Percentiles rank a stretch among this genome's conserved stretches.
Evolutionary conservation across 1,284 basidiomycete genomes (phyloP).

Genomic region (Trametes versicolor): DNA sequence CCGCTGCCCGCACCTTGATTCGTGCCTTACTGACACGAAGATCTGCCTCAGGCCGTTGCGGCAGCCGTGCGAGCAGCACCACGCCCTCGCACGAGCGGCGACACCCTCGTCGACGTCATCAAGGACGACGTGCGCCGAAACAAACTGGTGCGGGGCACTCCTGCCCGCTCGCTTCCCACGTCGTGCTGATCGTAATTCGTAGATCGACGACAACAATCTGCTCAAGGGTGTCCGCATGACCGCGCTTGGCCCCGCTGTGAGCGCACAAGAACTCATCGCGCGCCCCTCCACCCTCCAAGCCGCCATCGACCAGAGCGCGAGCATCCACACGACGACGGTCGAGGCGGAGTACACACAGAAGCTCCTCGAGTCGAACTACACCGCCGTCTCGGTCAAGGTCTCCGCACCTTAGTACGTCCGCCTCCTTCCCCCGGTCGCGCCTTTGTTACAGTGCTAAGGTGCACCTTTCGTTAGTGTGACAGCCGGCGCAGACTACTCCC

Average conservation of each 20-base stretch:
- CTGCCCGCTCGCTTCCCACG: neutral
- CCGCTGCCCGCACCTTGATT: neutral
- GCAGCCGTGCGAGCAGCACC: neutral
- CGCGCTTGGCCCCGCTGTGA: neutral
- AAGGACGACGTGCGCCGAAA: neutral
- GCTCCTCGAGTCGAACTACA: neutral
- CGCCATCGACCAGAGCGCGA: neutral
- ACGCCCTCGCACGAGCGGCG: neutral
- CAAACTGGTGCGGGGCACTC: neutral
- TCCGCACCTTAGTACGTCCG: neutral
- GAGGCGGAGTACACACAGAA: conserved; percentile 1
- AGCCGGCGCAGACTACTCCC: neutral
- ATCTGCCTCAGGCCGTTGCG: neutral
- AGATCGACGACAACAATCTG: conserved; percentile 3
- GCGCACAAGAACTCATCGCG: neutral
- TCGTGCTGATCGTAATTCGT: neutral
- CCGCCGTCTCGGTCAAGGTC: neutral
- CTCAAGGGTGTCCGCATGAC: neutral
- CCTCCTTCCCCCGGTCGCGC: neutral
- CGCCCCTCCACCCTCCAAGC: neutral
- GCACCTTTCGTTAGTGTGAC: neutral
- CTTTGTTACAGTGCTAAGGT: neutral
- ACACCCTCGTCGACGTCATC: neutral
- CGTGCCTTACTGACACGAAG: neutral
- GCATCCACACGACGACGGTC: conserved; percentile 1